Percentiles rank a stretch among this genome's conserved stretches.
Conservation (phyloP, 2,329 filamentous ascomycete species). For the Colletotrichum siamense region DNA sequence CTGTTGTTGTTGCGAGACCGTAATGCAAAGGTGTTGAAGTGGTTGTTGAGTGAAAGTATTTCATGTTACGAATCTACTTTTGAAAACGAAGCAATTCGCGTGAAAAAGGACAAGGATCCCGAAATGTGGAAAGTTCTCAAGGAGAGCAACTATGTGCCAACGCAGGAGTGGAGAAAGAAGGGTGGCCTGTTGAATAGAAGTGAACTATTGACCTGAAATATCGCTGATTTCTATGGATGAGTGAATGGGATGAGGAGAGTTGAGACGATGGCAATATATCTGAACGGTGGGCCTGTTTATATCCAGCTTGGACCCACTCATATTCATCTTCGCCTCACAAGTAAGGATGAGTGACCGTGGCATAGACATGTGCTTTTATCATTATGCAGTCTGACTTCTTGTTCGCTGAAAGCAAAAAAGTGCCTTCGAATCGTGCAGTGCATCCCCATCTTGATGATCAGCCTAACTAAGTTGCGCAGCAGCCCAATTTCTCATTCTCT, state of each 20-base stretch:
- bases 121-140: background rate
- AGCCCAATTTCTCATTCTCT: constrained; percentile 35
- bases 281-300: accelerated
- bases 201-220: background rate
- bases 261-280: background rate
- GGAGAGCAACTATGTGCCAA: background rate
- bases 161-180: background rate
- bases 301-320: background rate
- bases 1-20: background rate
- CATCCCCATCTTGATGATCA: background rate
- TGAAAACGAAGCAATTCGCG: background rate
- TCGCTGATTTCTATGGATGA: background rate
- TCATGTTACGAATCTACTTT: background rate
- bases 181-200: background rate
- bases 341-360: accelerated
- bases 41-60: background rate
- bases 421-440: background rate
- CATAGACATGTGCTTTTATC: background rate
- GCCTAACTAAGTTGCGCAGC: background rate
- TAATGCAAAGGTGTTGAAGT: background rate
- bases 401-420: background rate
- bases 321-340: background rate
- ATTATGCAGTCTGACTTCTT: background rate
- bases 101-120: background rate
- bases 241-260: background rate